Evolutionary conservation across 257 asterid genomes (phyloP).

Genomic region (Nicotiana undulata): DNA sequence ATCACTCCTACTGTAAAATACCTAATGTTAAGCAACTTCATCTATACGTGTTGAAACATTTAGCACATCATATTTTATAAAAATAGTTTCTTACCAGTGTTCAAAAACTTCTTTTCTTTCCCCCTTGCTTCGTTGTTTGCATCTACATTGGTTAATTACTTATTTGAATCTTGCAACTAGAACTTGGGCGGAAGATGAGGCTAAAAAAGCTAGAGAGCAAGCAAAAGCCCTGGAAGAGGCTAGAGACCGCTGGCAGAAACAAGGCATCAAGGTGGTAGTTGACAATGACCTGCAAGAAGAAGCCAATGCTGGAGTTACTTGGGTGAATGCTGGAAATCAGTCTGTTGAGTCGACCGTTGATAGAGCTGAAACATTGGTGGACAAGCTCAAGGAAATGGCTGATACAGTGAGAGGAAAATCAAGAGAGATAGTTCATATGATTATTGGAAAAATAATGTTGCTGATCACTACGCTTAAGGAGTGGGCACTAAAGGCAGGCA

Average conservation of each 20-base stretch:
- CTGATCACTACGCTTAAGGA: constrained; percentile 44
- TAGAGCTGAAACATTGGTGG: constrained; percentile 65
- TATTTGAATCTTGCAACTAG: constrained; percentile 28
- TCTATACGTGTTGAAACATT: neutral
- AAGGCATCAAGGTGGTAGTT: constrained; percentile 84
- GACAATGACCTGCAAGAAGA: constrained; percentile 77
- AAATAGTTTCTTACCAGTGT: neutral
- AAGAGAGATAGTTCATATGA: constrained; percentile 48
- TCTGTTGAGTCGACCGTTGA: constrained; percentile 56
- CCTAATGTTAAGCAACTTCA: neutral
- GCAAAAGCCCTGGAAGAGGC: constrained; percentile 86
- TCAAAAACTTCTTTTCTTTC: neutral
- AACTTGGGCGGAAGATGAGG: constrained; percentile 97
- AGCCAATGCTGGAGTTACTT: constrained; percentile 60
- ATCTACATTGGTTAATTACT: constrained; percentile 3
- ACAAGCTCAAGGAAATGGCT: constrained; percentile 67
- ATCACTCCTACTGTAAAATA: neutral
- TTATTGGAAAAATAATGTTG: constrained; percentile 47
- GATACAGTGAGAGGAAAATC: constrained; percentile 51
- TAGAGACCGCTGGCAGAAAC: constrained; percentile 77
- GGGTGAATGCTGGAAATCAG: constrained; percentile 67
- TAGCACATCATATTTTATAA: neutral
- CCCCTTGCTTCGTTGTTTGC: neutral
- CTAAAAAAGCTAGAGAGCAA: constrained; percentile 88
- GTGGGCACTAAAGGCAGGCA: constrained; percentile 20